These are phyloP conservation scores for Podosphaera xanthii DNA, from an alignment of 2,329 filamentous ascomycete genomes.

Conservation along the genomic window DNA sequence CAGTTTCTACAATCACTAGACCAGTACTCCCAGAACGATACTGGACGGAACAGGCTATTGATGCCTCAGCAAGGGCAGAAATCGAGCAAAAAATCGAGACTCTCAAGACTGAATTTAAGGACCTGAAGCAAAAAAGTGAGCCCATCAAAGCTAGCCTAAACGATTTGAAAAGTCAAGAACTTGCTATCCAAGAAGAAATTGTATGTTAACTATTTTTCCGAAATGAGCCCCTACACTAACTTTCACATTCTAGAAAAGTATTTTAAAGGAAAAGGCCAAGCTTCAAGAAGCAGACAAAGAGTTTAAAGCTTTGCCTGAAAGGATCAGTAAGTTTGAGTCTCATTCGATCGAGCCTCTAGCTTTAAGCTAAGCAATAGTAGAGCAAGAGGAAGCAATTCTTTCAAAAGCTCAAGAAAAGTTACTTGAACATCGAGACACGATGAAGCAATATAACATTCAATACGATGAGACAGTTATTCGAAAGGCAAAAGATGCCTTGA, in stretches of 20 bases:
- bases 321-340: constrained; percentile 33
- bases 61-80: constrained; percentile 38
- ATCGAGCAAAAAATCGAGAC: constrained; percentile 28
- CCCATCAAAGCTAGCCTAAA: constrained; percentile 1
- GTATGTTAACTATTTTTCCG: constrained; percentile 15
- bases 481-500: constrained; percentile 30
- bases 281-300: constrained; percentile 42
- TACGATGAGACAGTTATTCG: constrained; percentile 31
- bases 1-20: constrained; percentile 44
- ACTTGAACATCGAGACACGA: constrained; percentile 19
- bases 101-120: constrained; percentile 10
- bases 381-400: constrained; percentile 17
- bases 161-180: constrained; percentile 18
- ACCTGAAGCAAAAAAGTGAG: constrained; percentile 7
- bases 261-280: constrained; percentile 39
- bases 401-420: constrained; percentile 17
- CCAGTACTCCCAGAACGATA: constrained; percentile 35
- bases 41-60: constrained; percentile 62
- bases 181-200: constrained; percentile 18
- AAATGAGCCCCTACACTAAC: background rate
- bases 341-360: background rate
- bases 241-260: constrained; percentile 18
- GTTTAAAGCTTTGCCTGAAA: constrained; percentile 45
- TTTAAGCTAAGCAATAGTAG: constrained; percentile 13
- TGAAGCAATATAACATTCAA: constrained; percentile 28